phyloP scores from a whole-genome alignment of 169 alveolate genomes.

The Eimeria maxima region DNA sequence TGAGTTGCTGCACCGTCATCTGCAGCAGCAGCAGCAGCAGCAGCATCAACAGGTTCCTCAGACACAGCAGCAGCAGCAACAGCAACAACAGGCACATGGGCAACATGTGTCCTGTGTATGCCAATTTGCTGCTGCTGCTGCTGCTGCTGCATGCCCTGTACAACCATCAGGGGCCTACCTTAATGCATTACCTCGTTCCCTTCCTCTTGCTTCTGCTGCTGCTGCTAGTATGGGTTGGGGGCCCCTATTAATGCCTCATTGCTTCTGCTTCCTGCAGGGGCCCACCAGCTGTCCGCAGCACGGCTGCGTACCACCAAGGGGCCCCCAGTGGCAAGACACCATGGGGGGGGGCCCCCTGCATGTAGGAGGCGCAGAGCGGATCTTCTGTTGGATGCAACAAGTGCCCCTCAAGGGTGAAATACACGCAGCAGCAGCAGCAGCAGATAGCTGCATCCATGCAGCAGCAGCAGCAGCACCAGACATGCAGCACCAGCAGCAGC shows the following conservation, averaged over 20 bases:
- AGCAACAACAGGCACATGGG: neutral
- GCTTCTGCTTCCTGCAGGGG: neutral
- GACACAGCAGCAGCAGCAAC: neutral
- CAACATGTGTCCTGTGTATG: too few species aligned
- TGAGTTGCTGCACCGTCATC: constrained; percentile 1
- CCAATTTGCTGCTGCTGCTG: too few species aligned
- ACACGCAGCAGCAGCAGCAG: neutral
- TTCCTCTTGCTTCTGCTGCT: neutral
- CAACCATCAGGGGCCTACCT: neutral
- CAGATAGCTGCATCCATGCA: neutral
- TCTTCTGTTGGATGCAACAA: constrained; percentile 52
- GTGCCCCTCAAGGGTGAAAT: neutral
- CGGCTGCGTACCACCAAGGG: neutral
- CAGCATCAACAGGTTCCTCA: constrained; percentile 1
- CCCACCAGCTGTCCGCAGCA: neutral
- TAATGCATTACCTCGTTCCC: neutral
- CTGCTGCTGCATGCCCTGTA: neutral
- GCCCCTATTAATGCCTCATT: neutral
- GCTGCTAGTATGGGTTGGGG: constrained; percentile 3
- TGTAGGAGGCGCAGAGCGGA: constrained; percentile 37
- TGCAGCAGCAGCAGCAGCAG: constrained; percentile 25
- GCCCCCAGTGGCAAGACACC: constrained; percentile 34
- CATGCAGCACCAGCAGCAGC: neutral
- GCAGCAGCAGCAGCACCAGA: neutral
- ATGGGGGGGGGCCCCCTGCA: neutral